Evolutionary conservation across 2,329 filamentous ascomycete genomes (phyloP).

Genomic region (Talaromyces sp.): DNA sequence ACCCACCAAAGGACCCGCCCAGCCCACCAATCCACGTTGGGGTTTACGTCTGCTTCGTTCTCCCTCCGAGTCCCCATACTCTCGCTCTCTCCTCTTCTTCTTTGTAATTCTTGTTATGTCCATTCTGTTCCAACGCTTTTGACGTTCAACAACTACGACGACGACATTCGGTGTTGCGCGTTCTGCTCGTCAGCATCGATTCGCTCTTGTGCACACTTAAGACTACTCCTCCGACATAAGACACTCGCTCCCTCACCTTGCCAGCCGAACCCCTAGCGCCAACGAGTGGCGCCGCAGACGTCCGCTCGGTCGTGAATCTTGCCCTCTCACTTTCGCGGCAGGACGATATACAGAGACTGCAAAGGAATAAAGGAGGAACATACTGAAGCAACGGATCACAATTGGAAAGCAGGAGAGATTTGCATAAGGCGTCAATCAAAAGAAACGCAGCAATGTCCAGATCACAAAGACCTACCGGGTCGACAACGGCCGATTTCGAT

Average conservation of each 20-base stretch:
- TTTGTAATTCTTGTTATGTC: neutral
- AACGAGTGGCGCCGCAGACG: neutral
- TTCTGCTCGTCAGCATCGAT: neutral
- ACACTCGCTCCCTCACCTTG: neutral
- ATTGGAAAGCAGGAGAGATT: neutral
- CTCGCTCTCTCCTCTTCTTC: neutral
- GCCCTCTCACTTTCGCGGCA: neutral
- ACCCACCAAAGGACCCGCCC: neutral
- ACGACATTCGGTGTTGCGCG: neutral
- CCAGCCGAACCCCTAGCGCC: neutral
- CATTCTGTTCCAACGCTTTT: neutral
- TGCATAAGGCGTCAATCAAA: neutral
- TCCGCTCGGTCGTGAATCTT: neutral
- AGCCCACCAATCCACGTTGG: slow-evolving; percentile 16
- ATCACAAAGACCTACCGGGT: slow-evolving; percentile 4
- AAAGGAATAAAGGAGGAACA: neutral
- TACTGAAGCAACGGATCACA: no score
- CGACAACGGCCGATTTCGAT: slow-evolving; percentile 15
- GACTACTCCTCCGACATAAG: neutral
- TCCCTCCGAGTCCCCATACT: neutral
- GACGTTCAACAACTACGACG: neutral
- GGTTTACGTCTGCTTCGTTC: slow-evolving; percentile 11
- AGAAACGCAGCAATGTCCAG: slow-evolving; percentile 8
- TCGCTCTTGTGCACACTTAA: neutral
- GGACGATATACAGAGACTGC: neutral